Conservation (phyloP, 1,284 basidiomycete species). For the Takashimella tepidaria region DNA sequence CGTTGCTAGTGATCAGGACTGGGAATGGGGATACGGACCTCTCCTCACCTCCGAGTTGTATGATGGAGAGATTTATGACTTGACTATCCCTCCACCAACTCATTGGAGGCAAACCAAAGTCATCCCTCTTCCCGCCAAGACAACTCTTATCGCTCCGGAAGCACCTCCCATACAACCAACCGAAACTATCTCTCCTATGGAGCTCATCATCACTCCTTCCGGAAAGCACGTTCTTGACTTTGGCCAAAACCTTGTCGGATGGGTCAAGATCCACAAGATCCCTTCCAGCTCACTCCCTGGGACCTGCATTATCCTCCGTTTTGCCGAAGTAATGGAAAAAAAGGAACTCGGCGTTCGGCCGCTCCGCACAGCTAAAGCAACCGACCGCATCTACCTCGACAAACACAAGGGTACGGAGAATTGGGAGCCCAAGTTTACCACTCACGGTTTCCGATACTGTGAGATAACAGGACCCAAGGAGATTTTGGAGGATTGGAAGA, state of each 20-base stretch:
- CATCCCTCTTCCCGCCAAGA: conserved; percentile 8
- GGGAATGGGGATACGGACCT: conserved; percentile 31
- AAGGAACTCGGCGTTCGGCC: conserved; percentile 32
- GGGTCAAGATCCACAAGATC: conserved; percentile 18
- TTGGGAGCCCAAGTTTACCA: conserved; percentile 36
- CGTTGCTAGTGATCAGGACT: conserved; percentile 13
- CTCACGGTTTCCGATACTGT: conserved; percentile 34
- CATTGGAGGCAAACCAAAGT: conserved; percentile 3
- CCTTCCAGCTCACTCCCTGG: conserved; percentile 2
- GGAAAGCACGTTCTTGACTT: conserved; percentile 37
- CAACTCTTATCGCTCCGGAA: conserved; percentile 22
- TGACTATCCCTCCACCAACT: background rate
- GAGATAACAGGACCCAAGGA: conserved; percentile 13
- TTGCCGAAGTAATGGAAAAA: conserved; percentile 36
- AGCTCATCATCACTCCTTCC: conserved; percentile 28
- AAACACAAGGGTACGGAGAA: conserved; percentile 13
- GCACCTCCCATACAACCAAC: conserved; percentile 28
- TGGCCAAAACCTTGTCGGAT: conserved; percentile 40
- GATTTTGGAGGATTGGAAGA: conserved; percentile 8
- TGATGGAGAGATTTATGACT: conserved; percentile 30
- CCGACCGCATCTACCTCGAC: conserved; percentile 20
- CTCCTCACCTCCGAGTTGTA: conserved; percentile 29
- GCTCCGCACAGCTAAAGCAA: conserved; percentile 19
- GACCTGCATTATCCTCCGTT: conserved; percentile 14
- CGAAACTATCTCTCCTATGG: conserved; percentile 12